Percentiles rank a stretch among this genome's conserved stretches.
These are phyloP conservation scores for Colletotrichum chlorophyti DNA, from an alignment of 2,329 filamentous ascomycete genomes.

Conservation along the genomic window DNA sequence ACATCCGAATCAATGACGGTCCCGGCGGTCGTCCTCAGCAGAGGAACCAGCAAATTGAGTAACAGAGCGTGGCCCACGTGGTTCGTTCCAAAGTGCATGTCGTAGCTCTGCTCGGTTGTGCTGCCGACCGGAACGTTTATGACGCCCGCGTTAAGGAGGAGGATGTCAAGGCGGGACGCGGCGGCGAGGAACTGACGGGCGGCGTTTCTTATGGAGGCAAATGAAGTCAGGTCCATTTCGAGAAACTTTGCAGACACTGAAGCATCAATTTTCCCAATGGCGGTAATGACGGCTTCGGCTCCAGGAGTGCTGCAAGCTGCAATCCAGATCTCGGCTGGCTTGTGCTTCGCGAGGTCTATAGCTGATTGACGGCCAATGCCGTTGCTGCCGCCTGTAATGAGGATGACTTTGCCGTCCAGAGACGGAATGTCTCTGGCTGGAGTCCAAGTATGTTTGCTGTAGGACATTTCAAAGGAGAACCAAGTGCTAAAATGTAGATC, in stretches of 20 bases:
- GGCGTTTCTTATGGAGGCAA: conserved; percentile 48
- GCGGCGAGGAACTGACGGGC: conserved; percentile 42
- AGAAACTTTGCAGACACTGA: conserved; percentile 37
- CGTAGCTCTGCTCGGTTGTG: conserved; percentile 40
- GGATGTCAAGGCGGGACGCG: conserved; percentile 45
- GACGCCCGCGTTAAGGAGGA: conserved; percentile 47
- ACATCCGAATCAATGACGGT: conserved; percentile 25
- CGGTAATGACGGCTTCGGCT: conserved; percentile 41
- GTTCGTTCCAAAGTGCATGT: conserved; percentile 44
- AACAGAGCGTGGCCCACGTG: conserved; percentile 39
- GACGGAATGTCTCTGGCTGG: conserved; percentile 54
- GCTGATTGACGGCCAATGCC: conserved; percentile 1
- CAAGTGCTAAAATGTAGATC: no score
- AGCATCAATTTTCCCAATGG: conserved; percentile 38
- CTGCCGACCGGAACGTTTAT: conserved; percentile 36
- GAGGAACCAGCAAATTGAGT: conserved; percentile 42
- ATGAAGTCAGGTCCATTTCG: conserved; percentile 50
- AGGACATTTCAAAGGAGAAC: no score
- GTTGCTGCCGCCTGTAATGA: conserved; percentile 56
- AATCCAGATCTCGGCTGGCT: conserved; percentile 59
- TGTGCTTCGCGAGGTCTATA: conserved; percentile 39
- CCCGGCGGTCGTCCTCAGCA: conserved; percentile 31
- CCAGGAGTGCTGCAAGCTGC: conserved; percentile 52
- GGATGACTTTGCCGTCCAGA: conserved; percentile 54
- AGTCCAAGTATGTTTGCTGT: no score